Evolutionary conservation across 108 stramenopile genomes (phyloP).

Genomic region (Nitzschia putrida): DNA sequence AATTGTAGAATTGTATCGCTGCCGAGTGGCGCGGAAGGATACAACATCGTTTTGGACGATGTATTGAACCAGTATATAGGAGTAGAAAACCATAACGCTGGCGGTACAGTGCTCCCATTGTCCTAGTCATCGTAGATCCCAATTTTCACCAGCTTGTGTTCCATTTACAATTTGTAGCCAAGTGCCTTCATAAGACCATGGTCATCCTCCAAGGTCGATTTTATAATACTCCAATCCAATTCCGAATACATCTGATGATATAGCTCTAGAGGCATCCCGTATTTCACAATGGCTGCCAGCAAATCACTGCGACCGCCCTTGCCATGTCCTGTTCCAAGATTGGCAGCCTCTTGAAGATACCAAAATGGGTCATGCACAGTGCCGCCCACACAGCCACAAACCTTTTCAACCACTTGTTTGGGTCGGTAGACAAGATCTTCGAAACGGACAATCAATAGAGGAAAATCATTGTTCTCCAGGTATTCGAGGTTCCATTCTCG

Average conservation of each 20-base stretch:
- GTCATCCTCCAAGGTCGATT: constrained; percentile 1
- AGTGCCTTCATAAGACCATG: not conserved
- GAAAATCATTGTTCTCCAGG: constrained; percentile 44
- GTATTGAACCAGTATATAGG: not conserved
- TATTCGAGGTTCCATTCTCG: constrained; percentile 67
- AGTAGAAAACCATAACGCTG: no score
- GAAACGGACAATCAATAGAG: constrained; percentile 62
- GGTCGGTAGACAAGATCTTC: constrained; percentile 71
- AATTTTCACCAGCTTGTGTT: no score
- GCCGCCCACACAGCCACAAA: constrained; percentile 71
- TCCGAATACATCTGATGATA: constrained; percentile 8
- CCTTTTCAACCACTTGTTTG: constrained; percentile 45
- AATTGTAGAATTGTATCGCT: constrained; percentile 22
- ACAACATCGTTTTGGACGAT: constrained; percentile 26
- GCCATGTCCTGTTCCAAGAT: constrained; percentile 58
- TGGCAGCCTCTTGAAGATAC: constrained; percentile 47
- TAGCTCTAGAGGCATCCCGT: constrained; percentile 46
- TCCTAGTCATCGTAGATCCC: no score
- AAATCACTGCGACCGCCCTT: constrained; percentile 41
- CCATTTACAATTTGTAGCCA: constrained; percentile 11
- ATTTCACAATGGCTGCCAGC: constrained; percentile 56
- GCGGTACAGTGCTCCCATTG: no score
- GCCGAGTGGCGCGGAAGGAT: constrained; percentile 7
- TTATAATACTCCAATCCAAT: constrained; percentile 12
- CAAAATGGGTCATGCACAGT: constrained; percentile 36